phyloP scores from a whole-genome alignment of 305 asterid genomes.

The Fraxinus baroniana region DNA sequence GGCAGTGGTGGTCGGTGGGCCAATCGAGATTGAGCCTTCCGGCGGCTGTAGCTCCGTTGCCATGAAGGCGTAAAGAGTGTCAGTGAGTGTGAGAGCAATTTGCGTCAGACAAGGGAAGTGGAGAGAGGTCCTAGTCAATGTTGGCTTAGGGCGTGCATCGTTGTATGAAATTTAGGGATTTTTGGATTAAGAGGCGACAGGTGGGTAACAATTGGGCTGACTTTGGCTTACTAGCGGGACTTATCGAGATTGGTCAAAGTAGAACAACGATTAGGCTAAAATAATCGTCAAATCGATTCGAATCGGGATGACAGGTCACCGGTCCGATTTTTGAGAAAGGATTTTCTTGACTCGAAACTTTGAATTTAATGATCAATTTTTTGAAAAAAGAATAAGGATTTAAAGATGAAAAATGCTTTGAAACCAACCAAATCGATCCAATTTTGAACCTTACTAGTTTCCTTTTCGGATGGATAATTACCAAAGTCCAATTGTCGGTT shows the following conservation, averaged over 20 bases:
- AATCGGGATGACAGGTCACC: background rate
- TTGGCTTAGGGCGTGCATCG: slow-evolving; percentile 14
- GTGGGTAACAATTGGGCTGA: background rate
- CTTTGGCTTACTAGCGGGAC: background rate
- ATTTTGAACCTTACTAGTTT: too few species aligned
- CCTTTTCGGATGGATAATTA: background rate
- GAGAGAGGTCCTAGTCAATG: slow-evolving; percentile 27
- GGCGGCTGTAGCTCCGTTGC: slow-evolving; percentile 62
- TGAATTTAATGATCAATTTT: background rate
- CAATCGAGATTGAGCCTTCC: slow-evolving; percentile 46
- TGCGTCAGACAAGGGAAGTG: slow-evolving; percentile 37
- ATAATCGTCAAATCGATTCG: background rate
- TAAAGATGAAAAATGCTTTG: background rate
- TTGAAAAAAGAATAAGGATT: background rate
- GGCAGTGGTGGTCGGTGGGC: slow-evolving; percentile 34
- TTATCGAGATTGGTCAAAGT: background rate
- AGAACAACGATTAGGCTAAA: background rate
- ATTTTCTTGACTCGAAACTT: background rate
- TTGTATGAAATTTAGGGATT: background rate
- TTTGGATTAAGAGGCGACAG: background rate
- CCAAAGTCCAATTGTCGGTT: background rate
- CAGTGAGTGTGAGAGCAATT: slow-evolving; percentile 1
- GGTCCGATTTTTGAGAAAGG: background rate
- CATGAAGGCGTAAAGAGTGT: slow-evolving; percentile 39
- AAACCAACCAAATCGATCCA: background rate